phyloP scores from a whole-genome alignment of 177 flowering plant species.

The Telopea speciosissima region DNA sequence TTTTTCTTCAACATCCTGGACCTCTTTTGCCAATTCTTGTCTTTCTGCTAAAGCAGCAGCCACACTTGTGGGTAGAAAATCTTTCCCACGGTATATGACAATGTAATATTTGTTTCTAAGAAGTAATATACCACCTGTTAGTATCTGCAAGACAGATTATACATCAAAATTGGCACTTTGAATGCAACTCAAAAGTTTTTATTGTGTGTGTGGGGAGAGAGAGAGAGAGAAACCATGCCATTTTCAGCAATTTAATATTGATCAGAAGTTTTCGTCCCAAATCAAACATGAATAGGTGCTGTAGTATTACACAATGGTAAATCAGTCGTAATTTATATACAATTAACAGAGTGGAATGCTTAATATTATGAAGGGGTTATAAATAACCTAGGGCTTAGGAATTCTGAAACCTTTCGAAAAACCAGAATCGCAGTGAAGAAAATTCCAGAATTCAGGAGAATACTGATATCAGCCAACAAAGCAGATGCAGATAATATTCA shows the following conservation, averaged over 20 bases:
- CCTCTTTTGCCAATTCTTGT: constrained; percentile 63
- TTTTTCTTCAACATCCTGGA: constrained; percentile 86
- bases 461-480: too few relatives aligned
- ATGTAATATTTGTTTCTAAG: constrained; percentile 93
- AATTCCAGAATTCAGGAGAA: too few relatives aligned
- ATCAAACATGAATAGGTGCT: background rate
- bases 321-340: too few relatives aligned
- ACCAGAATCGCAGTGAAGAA: too few relatives aligned
- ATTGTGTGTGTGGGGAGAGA: background rate
- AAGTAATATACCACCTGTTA: constrained; percentile 87
- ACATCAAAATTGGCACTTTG: background rate
- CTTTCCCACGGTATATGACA: constrained; percentile 90
- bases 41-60: constrained; percentile 79
- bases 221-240: background rate
- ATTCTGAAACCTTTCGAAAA: too few relatives aligned
- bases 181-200: background rate
- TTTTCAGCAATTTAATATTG: background rate
- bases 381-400: too few relatives aligned
- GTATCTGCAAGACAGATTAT: constrained; percentile 37
- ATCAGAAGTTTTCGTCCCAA: background rate
- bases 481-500: too few relatives aligned
- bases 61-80: constrained; percentile 81
- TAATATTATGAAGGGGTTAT: too few relatives aligned
- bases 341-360: too few relatives aligned
- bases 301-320: background rate